Evolutionary conservation across 306 rosid species (phyloP), one percentile per base, ranked within the genome.

Genomic region (Morella rubra): DNA sequence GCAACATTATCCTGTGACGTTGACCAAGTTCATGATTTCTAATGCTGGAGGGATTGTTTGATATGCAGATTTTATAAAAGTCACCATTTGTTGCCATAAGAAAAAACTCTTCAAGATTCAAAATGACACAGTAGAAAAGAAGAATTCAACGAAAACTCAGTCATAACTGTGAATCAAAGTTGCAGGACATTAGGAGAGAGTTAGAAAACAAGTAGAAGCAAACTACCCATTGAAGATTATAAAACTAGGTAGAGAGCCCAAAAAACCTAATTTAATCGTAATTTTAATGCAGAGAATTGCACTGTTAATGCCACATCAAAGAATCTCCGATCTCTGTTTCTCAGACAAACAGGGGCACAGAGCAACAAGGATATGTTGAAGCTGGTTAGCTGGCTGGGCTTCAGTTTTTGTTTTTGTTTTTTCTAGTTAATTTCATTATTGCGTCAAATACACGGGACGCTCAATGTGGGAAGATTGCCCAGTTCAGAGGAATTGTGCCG

Each of bases 11-110:
- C 99, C 81, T 95, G 77, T 95, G 99, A 6, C 97, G 97, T 71
- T 79, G 82, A 41, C 98, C 97, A 6, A 95, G 98, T 73, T 95
- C 98, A 84, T 95, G 98, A 75, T 95, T 95, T 79, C 97, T 81
- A 55, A 95, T 86, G 76, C 97, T 89, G 8, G 91, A 73, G 15
- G 97, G 93, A 75, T 95, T 95, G 80, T 89, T 88, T 16, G 99
- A 92, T 83, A 95, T 84, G 79, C 81, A 92, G 77, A 95, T 95
- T 85, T 92, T 92, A 90, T 97, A 90, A 61, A 95, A 89, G 78
- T 95, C 99, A 95, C 99, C 99, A 95, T 78, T 95, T 90, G 90
- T 92, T 95, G 54, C 99, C 99, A 5, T 14, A 60, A 59, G 79
- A 14, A 65, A 37, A 64, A 58, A 65, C n/a, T n/a, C n/a, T n/a